A percentile compares a stretch with the other conserved stretches of the same genome.
phyloP scores from a whole-genome alignment of 805 yeast genomes.

The Candida coquimbonensis region DNA sequence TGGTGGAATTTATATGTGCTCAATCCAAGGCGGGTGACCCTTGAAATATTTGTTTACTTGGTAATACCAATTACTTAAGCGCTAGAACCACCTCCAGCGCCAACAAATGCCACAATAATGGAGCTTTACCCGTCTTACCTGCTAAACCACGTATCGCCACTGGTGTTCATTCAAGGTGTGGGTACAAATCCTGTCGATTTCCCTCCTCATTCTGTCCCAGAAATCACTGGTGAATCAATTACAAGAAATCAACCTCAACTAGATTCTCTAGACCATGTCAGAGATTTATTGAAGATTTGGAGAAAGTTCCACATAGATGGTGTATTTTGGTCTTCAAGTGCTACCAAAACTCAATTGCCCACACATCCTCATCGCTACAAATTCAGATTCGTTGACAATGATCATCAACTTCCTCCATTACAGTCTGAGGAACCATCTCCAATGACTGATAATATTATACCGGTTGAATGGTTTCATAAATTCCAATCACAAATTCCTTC shows the following conservation, averaged over 20 bases:
- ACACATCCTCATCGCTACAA: slow-evolving; percentile 22
- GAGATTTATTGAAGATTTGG: slow-evolving; percentile 24
- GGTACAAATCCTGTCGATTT: slow-evolving; percentile 15
- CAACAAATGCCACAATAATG: slow-evolving; percentile 19
- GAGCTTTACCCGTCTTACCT: slow-evolving; percentile 31
- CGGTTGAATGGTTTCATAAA: slow-evolving; percentile 47
- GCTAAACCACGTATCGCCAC: slow-evolving; percentile 30
- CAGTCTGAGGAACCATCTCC: slow-evolving; percentile 16
- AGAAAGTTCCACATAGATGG: slow-evolving; percentile 25
- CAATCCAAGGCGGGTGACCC: neutral
- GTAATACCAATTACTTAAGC: too few relatives aligned
- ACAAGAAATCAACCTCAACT: slow-evolving; percentile 9
- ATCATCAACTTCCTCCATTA: slow-evolving; percentile 11
- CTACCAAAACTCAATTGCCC: slow-evolving; percentile 17
- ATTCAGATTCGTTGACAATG: slow-evolving; percentile 26
- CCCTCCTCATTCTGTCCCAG: slow-evolving; percentile 1
- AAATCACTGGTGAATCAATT: slow-evolving; percentile 3
- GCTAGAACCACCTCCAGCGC: too few relatives aligned
- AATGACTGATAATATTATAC: slow-evolving; percentile 30
- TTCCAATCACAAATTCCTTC: slow-evolving; percentile 42
- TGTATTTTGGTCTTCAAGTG: slow-evolving; percentile 21
- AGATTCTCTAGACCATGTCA: slow-evolving; percentile 5
- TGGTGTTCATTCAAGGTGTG: slow-evolving; percentile 37
- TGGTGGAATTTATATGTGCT: neutral
- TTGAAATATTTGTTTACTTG: neutral